Conservation (phyloP, 2,329 filamentous ascomycete genomes). For the Curvularia sp. region DNA sequence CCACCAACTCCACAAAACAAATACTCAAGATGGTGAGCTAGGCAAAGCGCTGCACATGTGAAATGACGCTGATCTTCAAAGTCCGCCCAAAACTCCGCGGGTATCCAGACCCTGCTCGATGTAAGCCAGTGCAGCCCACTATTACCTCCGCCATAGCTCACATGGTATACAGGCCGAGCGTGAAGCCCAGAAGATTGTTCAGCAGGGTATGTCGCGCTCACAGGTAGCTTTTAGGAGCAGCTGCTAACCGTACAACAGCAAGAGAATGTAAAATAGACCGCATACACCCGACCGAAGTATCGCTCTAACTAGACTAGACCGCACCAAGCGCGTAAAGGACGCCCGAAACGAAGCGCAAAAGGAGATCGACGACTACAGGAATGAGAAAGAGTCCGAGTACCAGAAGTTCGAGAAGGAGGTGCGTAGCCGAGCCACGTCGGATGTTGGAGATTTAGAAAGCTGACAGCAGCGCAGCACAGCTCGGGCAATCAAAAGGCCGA, state of each 20-base stretch:
- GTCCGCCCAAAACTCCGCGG: slow-evolving; percentile 98
- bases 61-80: slow-evolving; percentile 53
- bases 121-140: slow-evolving; percentile 64
- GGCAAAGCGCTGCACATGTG: not conserved
- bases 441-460: slow-evolving; percentile 4
- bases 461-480: slow-evolving; percentile 72
- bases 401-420: slow-evolving; percentile 90
- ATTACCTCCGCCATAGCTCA: slow-evolving; percentile 47
- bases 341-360: slow-evolving; percentile 96
- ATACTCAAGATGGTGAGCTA: slow-evolving; percentile 38
- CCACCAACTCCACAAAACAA: slow-evolving; percentile 22
- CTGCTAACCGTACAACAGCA: slow-evolving; percentile 59
- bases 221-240: not conserved
- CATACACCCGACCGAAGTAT: slow-evolving; percentile 11
- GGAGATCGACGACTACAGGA: slow-evolving; percentile 92
- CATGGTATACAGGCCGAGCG: slow-evolving; percentile 77
- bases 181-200: slow-evolving; percentile 98
- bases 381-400: slow-evolving; percentile 91
- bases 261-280: slow-evolving; percentile 75
- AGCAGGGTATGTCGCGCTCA: slow-evolving; percentile 72
- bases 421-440: slow-evolving; percentile 22
- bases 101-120: slow-evolving; percentile 98
- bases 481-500: slow-evolving; percentile 82
- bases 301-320: slow-evolving; percentile 64
- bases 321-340: slow-evolving; percentile 96